Evolutionary conservation across 768 basidiomycete species (phyloP).

Genomic region (Mycena vitilis): DNA sequence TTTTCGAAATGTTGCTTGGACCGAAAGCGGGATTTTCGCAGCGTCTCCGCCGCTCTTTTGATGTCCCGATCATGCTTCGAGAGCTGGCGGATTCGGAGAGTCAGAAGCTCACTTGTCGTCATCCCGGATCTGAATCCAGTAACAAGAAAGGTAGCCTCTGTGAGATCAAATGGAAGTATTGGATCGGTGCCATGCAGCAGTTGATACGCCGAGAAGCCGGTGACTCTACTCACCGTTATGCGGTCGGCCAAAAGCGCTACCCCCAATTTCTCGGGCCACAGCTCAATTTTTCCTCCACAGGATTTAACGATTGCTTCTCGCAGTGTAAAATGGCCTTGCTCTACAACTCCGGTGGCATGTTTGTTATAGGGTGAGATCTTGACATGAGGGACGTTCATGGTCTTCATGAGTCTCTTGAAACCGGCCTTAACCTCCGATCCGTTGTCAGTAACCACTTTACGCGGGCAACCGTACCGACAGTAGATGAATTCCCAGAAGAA

Average conservation of each 20-base stretch:
- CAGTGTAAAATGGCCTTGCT: slow-evolving; percentile 47
- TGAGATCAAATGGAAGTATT: slow-evolving; percentile 7
- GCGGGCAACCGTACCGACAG: slow-evolving; percentile 46
- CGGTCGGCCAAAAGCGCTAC: slow-evolving; percentile 40
- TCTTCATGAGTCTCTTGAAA: slow-evolving; percentile 22
- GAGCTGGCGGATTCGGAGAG: slow-evolving; percentile 3
- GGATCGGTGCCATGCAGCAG: slow-evolving; percentile 10
- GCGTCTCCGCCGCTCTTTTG: background rate
- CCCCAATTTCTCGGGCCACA: slow-evolving; percentile 39
- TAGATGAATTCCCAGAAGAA: slow-evolving; percentile 49
- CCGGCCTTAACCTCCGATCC: slow-evolving; percentile 33
- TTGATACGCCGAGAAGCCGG: slow-evolving; percentile 38
- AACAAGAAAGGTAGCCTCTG: slow-evolving; percentile 7
- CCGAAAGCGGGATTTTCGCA: background rate
- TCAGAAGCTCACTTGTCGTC: background rate
- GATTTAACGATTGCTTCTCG: slow-evolving; percentile 46
- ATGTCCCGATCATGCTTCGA: background rate
- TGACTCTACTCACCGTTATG: slow-evolving; percentile 34
- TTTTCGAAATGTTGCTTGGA: too few species aligned
- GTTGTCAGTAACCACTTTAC: slow-evolving; percentile 45
- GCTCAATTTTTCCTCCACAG: slow-evolving; percentile 30
- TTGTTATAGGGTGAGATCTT: slow-evolving; percentile 45
- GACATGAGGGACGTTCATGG: slow-evolving; percentile 41
- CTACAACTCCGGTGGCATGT: slow-evolving; percentile 50
- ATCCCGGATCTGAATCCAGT: background rate